Evolutionary conservation across 2,329 filamentous ascomycete species (phyloP).

Genomic region (Penicillium sp.): DNA sequence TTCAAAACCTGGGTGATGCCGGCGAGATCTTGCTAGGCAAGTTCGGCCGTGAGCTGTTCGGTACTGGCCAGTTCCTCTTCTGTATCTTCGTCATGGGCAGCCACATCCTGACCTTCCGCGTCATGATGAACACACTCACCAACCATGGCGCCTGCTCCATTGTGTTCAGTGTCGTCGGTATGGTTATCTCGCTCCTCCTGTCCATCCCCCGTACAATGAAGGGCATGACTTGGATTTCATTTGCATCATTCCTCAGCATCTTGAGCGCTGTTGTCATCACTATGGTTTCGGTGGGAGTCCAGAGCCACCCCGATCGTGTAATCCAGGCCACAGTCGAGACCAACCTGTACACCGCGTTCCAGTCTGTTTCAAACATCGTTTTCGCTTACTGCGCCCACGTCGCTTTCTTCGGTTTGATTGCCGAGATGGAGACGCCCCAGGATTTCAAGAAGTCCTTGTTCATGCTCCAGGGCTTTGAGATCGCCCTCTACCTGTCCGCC

Average conservation of each 20-base stretch:
- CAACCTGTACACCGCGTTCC: conserved; percentile 56
- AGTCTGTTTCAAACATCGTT: conserved; percentile 66
- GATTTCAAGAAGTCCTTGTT: conserved; percentile 63
- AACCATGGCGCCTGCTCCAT: conserved; percentile 61
- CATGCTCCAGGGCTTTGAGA: conserved; percentile 59
- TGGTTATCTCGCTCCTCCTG: conserved; percentile 51
- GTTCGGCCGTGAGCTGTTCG: conserved; percentile 61
- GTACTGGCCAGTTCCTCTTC: conserved; percentile 60
- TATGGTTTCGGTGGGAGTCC: conserved; percentile 63
- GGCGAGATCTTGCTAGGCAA: conserved; percentile 61
- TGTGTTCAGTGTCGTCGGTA: conserved; percentile 58
- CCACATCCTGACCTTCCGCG: conserved; percentile 66
- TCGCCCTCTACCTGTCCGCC: conserved; percentile 61
- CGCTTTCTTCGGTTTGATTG: conserved; percentile 65
- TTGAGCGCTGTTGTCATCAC: conserved; percentile 62
- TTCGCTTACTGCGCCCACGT: conserved; percentile 68
- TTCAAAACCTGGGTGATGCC: conserved; percentile 66
- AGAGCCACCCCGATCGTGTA: conserved; percentile 38
- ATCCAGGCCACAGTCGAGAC: conserved; percentile 40
- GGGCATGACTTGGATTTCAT: conserved; percentile 61
- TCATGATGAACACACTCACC: conserved; percentile 65
- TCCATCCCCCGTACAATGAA: conserved; percentile 58
- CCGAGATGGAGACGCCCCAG: conserved; percentile 60
- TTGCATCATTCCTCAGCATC: conserved; percentile 61
- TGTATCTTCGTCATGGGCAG: conserved; percentile 67